phyloP scores from a whole-genome alignment of 192 early-diverging fungal species.

The Diversispora eburnea region DNA sequence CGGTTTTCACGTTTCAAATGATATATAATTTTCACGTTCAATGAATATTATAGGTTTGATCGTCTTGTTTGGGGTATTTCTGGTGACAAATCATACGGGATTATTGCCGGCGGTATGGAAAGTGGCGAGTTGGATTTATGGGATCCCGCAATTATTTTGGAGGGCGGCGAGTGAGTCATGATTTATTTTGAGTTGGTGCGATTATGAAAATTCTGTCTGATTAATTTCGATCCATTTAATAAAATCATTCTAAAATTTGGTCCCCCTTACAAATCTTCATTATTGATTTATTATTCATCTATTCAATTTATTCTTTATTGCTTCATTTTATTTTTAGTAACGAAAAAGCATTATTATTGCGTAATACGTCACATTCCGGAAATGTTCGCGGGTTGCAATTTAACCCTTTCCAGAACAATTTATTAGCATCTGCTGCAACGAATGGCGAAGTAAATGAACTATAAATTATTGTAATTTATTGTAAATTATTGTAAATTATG shows the following conservation, averaged over 20 bases:
- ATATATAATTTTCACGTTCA: too few species aligned
- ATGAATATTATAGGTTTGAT: conserved; percentile 65
- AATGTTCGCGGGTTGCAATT: conserved; percentile 91
- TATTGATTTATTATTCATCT: background rate
- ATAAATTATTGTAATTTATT: background rate
- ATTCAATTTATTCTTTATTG: background rate
- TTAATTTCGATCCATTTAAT: too few species aligned
- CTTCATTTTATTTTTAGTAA: conserved; percentile 30
- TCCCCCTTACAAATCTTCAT: background rate
- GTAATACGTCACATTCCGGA: conserved; percentile 76
- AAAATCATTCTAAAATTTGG: background rate
- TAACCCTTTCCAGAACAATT: conserved; percentile 78
- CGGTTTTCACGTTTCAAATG: too few species aligned
- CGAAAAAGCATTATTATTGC: conserved; percentile 58
- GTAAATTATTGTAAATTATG: too few species aligned
- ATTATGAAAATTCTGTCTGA: too few species aligned
- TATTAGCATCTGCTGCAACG: conserved; percentile 83
- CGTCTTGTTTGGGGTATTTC: conserved; percentile 78
- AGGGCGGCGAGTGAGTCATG: conserved; percentile 47
- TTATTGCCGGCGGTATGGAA: conserved; percentile 92
- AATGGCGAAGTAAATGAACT: conserved; percentile 77
- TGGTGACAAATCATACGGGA: conserved; percentile 56
- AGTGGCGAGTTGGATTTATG: conserved; percentile 89
- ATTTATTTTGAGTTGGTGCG: background rate
- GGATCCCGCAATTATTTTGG: conserved; percentile 74